Conservation (phyloP, 768 basidiomycete genomes). For the Paxillus involutus region DNA sequence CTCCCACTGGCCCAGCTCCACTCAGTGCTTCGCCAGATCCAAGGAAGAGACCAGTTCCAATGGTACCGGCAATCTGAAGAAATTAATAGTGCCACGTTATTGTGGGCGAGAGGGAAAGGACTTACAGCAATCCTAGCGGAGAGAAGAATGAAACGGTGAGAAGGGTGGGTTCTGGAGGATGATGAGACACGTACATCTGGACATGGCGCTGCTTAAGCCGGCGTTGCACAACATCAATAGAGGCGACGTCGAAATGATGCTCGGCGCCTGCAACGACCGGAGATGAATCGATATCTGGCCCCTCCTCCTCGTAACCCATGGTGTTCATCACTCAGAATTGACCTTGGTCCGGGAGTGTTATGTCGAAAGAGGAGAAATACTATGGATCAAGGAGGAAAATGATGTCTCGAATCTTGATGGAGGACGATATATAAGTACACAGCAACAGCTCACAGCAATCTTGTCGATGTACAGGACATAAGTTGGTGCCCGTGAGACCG, state of each 20-base stretch:
- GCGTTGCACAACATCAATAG: conserved; percentile 70
- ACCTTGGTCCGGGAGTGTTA: not conserved
- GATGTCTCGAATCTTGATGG: no score
- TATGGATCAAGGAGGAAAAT: no score
- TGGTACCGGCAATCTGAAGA: conserved; percentile 71
- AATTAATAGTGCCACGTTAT: not conserved
- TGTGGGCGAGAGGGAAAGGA: conserved; percentile 24
- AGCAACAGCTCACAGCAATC: no score
- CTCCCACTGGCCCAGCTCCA: conserved; percentile 65
- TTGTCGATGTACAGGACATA: not conserved
- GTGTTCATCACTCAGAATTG: not conserved
- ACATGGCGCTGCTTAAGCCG: conserved; percentile 75
- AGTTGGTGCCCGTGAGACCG: not conserved
- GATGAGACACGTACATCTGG: conserved; percentile 60
- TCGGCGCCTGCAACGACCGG: conserved; percentile 16
- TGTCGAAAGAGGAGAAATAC: not conserved
- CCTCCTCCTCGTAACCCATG: not conserved
- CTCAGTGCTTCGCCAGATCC: conserved; percentile 64
- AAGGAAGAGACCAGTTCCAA: conserved; percentile 74
- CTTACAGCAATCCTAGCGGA: conserved; percentile 63
- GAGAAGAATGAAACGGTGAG: conserved; percentile 43
- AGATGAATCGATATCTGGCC: not conserved
- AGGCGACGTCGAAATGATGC: conserved; percentile 53
- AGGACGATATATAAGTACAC: no score
- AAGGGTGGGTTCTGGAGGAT: not conserved